Base-by-base conservation (phyloP, 169 alveolate genomes). In the Plasmodium inui region DNA sequence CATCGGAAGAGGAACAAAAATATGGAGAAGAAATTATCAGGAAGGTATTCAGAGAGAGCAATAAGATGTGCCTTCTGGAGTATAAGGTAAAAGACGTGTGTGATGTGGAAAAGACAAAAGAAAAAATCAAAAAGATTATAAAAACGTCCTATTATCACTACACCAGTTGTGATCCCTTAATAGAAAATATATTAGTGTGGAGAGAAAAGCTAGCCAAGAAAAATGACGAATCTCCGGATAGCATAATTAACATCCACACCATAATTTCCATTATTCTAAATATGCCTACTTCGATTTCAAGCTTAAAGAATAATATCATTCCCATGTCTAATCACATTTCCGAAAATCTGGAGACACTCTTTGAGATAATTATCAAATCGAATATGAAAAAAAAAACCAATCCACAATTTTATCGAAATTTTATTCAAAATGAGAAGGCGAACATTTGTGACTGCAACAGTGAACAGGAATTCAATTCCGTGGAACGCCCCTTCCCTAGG, bases 191-290 rank as follows among this genome's bases (percentile, higher is more conserved):
- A 80, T 81, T 90, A 81, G 5, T 19, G 5, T 90, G 90, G 90
- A 81, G 95, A 32, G 84, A 81, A 81, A 50, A 90, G 44, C 34
- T 90, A 41, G 44, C 95, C 4, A 90, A 90, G 81, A 81, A 61
- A 46, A 14, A 32, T 22, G 91, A 90, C 61, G 90, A 67, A 81
- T 6, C 90, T 28, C 90, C 83, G 10, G 95, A 90, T 30, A 81
- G 78, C 82, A 80, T 90, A 41, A 61, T 90, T 70, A 90, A 90
- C 32, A 80, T 90, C 46, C 92, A 90, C 55, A 90, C 73, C 72
- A 79, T 90, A 3, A 82, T 90, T 53, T 90, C 95, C 10, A 90
- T 90, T 46, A 30, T 90, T n/a, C 44, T 90, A 37, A 90, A 90
- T 57, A 72, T 28, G 81, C 79, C 95, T 17, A 81, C 92, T 28